phyloP scores from a whole-genome alignment of 495 filamentous ascomycete genomes.

The Arthonia radiata region DNA sequence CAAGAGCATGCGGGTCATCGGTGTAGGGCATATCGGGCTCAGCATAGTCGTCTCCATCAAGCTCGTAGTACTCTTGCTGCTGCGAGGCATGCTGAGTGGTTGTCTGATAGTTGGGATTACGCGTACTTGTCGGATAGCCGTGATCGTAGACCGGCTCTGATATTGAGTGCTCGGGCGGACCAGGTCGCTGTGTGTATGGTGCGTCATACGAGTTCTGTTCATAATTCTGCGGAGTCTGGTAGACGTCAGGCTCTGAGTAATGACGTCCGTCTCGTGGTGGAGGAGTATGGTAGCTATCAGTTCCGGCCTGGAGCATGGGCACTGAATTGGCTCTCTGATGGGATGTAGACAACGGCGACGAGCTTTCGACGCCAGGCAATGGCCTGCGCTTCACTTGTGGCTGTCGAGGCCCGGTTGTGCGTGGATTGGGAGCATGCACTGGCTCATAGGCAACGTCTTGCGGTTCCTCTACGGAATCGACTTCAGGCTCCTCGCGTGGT shows the following conservation, averaged over 20 bases:
- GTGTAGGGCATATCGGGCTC: conserved; percentile 23
- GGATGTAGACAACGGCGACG: conserved; percentile 14
- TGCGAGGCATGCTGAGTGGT: too few relatives aligned
- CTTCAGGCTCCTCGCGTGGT: conserved; percentile 45
- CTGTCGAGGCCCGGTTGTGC: conserved; percentile 29
- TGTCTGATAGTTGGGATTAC: too few relatives aligned
- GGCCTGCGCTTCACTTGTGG: conserved; percentile 52
- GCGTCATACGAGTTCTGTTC: too few relatives aligned
- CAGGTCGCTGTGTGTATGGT: too few relatives aligned
- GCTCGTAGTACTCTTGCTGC: too few relatives aligned
- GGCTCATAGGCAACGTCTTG: conserved; percentile 12
- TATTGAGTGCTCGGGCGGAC: too few relatives aligned
- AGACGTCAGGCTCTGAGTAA: conserved; percentile 23
- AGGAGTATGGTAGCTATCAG: conserved; percentile 9
- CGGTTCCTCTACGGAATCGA: conserved; percentile 28
- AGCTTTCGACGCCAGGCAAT: conserved; percentile 41
- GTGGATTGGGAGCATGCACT: conserved; percentile 9
- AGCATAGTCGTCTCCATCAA: conserved; percentile 27
- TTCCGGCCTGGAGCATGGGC: conserved; percentile 4
- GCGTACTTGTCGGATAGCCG: too few relatives aligned
- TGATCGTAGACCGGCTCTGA: too few relatives aligned
- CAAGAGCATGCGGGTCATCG: conserved; percentile 4
- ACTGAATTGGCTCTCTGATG: conserved; percentile 8
- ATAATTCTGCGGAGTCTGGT: too few relatives aligned
- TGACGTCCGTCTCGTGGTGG: conserved; percentile 21